Evolutionary conservation across 768 basidiomycete genomes (phyloP), one percentile per base, ranked within the genome.

Genomic region (Panellus pusillus): DNA sequence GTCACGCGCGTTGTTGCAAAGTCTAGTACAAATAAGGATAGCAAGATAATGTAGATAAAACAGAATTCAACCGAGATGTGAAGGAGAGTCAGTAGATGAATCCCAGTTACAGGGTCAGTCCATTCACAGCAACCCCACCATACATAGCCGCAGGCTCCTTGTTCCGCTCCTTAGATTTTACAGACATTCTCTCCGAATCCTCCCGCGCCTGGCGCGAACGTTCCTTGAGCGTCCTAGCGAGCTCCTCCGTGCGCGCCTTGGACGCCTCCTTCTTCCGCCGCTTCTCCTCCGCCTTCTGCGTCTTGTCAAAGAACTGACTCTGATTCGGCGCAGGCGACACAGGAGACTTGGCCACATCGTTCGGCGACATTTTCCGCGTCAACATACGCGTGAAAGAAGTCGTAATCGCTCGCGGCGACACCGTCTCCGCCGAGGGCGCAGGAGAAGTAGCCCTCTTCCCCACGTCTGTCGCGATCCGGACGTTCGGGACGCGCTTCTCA

Each of bases 161-260:
- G 5, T 18, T 42, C 50, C 47, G 55, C 37, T 60, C 55, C 37
- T 50, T 53, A 18, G 55, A 59, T 52, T 50, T 58, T 47, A 4
- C 31, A 24, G 75, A 77, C 1, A 29, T 50, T 53, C 52, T 65
- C 41, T 76, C 74, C 12, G 52, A 50, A 8, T 66, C 64, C 2
- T 66, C 64, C 7, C 64, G 63, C 12, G 70, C 71, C 54, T 55
- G 70, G 61, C 66, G 65, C 57, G 62, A 64, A 14, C 65, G 68
- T 46, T 70, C 69, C 63, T 74, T 77, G 56, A 80, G 68, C 43
- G 78, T 71, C 50, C 68, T 62, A n/a, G 79, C 79, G 29, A 80
- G 68, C 46, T 70, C 70, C 52, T 77, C 74, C 29, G 66, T 67
- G 58, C 66, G 72, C 49, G 70, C 70, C 61, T 74, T 74, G 28